Percentiles rank a stretch among this genome's conserved stretches.
These are phyloP conservation scores for Tetrahymena malaccensis DNA, from an alignment of 73 alveolate species.

Conservation along the genomic window DNA sequence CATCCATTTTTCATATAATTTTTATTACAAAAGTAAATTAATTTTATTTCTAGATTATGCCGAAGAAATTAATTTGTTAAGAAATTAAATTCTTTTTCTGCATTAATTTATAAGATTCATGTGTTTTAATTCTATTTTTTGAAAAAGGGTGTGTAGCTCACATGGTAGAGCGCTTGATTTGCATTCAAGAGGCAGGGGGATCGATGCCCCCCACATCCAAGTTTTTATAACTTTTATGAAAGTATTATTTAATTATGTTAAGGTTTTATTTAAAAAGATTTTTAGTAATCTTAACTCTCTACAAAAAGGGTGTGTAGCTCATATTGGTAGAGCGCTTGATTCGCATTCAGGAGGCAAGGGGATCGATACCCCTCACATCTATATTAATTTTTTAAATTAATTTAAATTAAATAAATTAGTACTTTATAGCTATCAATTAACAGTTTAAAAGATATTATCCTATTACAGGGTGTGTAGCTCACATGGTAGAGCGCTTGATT, in stretches of 20 bases:
- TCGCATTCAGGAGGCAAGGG: background rate
- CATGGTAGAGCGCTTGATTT: background rate
- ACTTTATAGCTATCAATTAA: too few species aligned
- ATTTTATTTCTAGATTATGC: too few species aligned
- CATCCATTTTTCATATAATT: background rate
- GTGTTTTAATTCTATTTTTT: background rate
- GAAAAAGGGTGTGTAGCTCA: background rate
- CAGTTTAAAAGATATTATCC: background rate
- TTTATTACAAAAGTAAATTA: too few species aligned
- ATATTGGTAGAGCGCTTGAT: background rate
- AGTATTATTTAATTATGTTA: too few species aligned
- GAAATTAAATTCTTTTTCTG: too few species aligned
- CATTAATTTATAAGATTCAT: background rate
- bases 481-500: slow-evolving; percentile 1
- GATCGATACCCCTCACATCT: background rate
- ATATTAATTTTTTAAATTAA: background rate
- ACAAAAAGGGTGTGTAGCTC: background rate
- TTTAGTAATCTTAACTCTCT: background rate
- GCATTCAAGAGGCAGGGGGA: slow-evolving; percentile 1
- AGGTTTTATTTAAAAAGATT: background rate
- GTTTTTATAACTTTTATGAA: background rate
- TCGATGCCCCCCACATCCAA: slow-evolving; percentile 2
- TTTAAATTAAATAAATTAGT: background rate
- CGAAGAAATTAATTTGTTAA: too few species aligned
- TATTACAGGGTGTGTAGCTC: background rate